phyloP scores from a whole-genome alignment of 2,329 filamentous ascomycete genomes.

The Stachybotrys chlorohalonatus region DNA sequence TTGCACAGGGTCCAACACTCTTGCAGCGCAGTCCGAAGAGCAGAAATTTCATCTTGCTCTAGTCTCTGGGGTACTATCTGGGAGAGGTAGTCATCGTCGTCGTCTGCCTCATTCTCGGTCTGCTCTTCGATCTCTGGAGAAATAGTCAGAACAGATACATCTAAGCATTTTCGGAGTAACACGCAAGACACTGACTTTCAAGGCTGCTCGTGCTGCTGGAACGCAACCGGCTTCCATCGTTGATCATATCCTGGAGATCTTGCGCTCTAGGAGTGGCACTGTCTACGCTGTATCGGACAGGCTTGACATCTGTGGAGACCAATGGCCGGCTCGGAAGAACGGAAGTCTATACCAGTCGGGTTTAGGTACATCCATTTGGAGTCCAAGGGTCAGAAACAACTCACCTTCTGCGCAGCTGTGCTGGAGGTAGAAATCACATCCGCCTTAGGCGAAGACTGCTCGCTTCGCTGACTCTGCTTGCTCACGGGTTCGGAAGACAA shows the following conservation, averaged over 20 bases:
- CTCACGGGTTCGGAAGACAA: conserved; percentile 29
- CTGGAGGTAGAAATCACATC: conserved; percentile 18
- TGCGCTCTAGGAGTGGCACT: conserved; percentile 74
- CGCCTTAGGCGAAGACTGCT: conserved; percentile 26
- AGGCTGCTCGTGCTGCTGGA: conserved; percentile 66
- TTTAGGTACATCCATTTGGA: neutral
- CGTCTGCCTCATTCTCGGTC: conserved; percentile 41
- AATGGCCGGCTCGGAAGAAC: conserved; percentile 51
- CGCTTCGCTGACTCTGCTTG: conserved; percentile 23
- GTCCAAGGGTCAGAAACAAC: neutral
- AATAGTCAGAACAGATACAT: neutral
- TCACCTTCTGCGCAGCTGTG: conserved; percentile 14
- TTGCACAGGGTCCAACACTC: conserved; percentile 96
- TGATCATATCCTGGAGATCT: conserved; percentile 65
- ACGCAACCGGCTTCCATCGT: conserved; percentile 44
- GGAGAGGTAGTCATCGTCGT: conserved; percentile 42
- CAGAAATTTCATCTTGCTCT: conserved; percentile 53
- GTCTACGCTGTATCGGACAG: conserved; percentile 55
- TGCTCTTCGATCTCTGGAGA: conserved; percentile 46
- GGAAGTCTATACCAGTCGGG: conserved; percentile 6
- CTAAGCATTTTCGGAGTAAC: neutral
- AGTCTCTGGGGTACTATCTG: conserved; percentile 28
- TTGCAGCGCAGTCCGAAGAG: conserved; percentile 66
- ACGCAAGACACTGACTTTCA: conserved; percentile 47
- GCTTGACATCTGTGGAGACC: conserved; percentile 66